These are phyloP conservation scores for Pyrus betulifolia DNA, from an alignment of 306 rosid species.

Conservation along the genomic window DNA sequence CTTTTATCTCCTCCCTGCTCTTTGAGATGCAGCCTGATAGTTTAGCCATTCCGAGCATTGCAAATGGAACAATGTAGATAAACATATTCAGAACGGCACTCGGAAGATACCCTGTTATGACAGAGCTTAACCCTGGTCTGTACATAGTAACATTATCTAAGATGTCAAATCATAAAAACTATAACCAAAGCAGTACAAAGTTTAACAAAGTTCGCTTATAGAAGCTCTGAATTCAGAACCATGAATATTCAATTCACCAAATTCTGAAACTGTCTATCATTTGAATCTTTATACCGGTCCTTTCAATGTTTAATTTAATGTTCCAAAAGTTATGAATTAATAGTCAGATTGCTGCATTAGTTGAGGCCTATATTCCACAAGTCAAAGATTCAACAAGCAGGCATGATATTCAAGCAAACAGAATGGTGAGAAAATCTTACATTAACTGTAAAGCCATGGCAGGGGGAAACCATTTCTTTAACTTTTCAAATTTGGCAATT, in stretches of 20 bases:
- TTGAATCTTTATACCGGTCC: not conserved
- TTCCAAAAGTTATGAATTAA: not conserved
- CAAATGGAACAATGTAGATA: constrained; percentile 70
- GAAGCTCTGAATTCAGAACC: not conserved
- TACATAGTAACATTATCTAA: constrained; percentile 4
- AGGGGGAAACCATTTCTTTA: constrained; percentile 93
- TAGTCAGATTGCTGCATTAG: not conserved
- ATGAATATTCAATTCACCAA: not conserved
- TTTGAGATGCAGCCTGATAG: constrained; percentile 66
- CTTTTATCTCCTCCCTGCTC: constrained; percentile 87
- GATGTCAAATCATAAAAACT: not conserved
- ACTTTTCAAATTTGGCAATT: constrained; percentile 77
- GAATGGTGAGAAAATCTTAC: constrained; percentile 31
- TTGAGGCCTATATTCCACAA: not conserved
- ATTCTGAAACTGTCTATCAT: not conserved
- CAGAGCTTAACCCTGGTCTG: constrained; percentile 90
- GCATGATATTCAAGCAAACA: not conserved
- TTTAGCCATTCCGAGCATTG: constrained; percentile 85
- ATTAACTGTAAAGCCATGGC: constrained; percentile 73
- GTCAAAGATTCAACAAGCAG: not conserved
- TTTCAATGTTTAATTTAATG: not conserved
- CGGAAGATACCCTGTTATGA: constrained; percentile 84
- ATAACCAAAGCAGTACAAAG: not conserved
- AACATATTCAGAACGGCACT: constrained; percentile 74
- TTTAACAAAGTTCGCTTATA: not conserved